A percentile compares a stretch with the other conserved stretches of the same genome.
phyloP scores from a whole-genome alignment of 169 alveolate species.

The Plasmodium fragile region DNA sequence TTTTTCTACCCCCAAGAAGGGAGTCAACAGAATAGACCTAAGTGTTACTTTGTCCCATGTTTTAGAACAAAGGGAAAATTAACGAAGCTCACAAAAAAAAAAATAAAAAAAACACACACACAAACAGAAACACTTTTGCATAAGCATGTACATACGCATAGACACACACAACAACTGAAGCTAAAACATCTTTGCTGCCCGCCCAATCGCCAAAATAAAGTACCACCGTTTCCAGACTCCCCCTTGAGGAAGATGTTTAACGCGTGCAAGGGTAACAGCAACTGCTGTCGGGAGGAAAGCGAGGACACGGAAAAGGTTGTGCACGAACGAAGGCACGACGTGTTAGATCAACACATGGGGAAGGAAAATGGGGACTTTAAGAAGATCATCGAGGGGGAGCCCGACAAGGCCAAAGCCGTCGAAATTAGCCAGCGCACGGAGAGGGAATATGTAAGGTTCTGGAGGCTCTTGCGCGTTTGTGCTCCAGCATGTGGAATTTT shows the following conservation, averaged over 20 bases:
- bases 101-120: not conserved
- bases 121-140: not conserved
- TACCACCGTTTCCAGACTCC: not conserved
- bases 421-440: conserved; percentile 81
- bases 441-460: conserved; percentile 81
- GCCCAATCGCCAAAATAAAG: not conserved
- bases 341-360: conserved; percentile 51
- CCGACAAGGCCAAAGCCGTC: conserved; percentile 79
- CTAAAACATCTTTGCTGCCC: not conserved
- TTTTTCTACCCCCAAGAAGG: not conserved
- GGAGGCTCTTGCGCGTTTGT: not conserved
- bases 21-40: not conserved
- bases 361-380: conserved; percentile 4
- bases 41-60: not conserved
- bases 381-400: conserved; percentile 66
- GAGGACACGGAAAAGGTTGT: conserved; percentile 5
- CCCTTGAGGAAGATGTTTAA: conserved; percentile 34
- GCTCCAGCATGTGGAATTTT: not conserved
- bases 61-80: not conserved
- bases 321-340: conserved; percentile 34
- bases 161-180: not conserved
- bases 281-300: conserved; percentile 28
- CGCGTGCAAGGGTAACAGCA: conserved; percentile 42
- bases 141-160: not conserved
- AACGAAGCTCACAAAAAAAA: not conserved